Conservation (phyloP, 2,329 filamentous ascomycete species). For the Cercospora citrullina region DNA sequence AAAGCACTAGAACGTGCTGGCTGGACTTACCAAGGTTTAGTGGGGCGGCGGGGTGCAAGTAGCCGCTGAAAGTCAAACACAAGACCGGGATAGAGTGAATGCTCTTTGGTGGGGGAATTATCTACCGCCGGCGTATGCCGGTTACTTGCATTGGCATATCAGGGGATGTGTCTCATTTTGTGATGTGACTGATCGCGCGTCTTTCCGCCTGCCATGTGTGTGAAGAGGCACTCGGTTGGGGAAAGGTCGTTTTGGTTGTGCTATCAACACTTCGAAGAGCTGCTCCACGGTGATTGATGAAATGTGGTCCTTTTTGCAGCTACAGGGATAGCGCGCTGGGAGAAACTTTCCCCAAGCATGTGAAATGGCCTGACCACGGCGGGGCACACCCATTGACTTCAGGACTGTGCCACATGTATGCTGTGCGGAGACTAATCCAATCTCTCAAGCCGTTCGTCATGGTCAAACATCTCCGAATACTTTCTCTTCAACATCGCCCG, state of each 20-base stretch:
- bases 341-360: neutral
- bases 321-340: neutral
- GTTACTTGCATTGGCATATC: neutral
- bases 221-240: too few relatives aligned
- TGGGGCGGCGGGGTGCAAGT: neutral
- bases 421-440: neutral
- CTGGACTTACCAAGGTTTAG: neutral
- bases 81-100: neutral
- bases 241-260: neutral
- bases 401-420: neutral
- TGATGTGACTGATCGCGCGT: neutral
- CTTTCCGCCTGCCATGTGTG: neutral
- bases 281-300: neutral
- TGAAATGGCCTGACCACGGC: neutral
- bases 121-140: neutral
- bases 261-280: neutral
- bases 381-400: neutral
- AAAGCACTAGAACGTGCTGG: neutral
- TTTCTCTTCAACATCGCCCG: neutral
- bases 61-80: neutral
- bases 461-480: neutral
- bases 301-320: neutral
- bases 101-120: neutral
- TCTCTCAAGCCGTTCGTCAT: neutral
- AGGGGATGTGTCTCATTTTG: neutral